Evolutionary conservation across 352 stramenopile genomes (phyloP).

Genomic region (Phytophthora macrochlamydospora): DNA sequence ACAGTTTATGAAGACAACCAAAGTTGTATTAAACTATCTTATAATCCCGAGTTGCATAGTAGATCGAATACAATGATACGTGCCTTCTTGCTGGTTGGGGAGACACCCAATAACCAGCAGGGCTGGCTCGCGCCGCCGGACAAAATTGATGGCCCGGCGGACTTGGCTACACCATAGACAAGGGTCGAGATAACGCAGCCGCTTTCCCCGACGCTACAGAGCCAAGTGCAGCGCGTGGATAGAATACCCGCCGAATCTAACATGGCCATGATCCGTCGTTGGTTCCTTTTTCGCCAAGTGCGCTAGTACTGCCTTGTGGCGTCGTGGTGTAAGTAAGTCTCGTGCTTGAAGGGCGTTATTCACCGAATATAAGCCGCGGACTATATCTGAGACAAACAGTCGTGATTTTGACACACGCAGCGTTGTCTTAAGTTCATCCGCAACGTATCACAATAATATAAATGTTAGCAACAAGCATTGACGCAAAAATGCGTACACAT

Average conservation of each 20-base stretch:
- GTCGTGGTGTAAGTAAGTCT: too few relatives aligned
- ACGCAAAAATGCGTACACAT: too few relatives aligned
- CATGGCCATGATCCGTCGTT: neutral
- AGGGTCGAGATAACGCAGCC: neutral
- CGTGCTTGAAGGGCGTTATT: too few relatives aligned
- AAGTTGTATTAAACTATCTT: conserved; percentile 1
- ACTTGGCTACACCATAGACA: neutral
- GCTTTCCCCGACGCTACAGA: neutral
- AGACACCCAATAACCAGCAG: neutral
- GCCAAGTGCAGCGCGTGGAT: neutral
- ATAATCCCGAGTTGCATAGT: neutral
- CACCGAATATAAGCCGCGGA: too few relatives aligned
- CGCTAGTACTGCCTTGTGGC: neutral
- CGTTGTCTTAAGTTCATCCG: too few relatives aligned
- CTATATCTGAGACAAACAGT: too few relatives aligned
- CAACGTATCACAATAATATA: too few relatives aligned
- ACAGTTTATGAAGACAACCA: conserved; percentile 1
- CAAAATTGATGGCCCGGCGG: neutral
- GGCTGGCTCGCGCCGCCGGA: neutral
- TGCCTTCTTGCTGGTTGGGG: neutral
- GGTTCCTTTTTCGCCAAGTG: neutral
- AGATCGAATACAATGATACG: conserved; percentile 2
- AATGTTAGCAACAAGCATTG: too few relatives aligned
- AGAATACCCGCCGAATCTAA: neutral
- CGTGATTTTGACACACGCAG: too few relatives aligned